These are phyloP conservation scores for Cercospora janseana DNA, from an alignment of 2,329 filamentous ascomycete genomes.

Conservation along the genomic window DNA sequence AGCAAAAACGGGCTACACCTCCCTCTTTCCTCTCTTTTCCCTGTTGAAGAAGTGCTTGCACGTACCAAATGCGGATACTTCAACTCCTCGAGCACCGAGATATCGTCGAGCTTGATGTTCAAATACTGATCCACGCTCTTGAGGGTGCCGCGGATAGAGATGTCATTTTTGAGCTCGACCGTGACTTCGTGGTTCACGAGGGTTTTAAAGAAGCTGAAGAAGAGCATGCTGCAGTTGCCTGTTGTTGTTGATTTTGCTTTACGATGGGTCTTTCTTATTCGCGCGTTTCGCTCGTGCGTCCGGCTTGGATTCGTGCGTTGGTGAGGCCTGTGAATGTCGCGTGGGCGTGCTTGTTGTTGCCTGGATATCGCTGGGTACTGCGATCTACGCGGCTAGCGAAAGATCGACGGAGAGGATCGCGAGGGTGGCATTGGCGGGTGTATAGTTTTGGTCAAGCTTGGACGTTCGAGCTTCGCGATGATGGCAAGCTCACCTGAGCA, in stretches of 20 bases:
- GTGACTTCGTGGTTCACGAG: conserved; percentile 90
- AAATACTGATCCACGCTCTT: conserved; percentile 99
- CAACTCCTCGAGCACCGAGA: conserved; percentile 85
- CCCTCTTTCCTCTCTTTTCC: neutral
- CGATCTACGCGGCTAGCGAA: too few species aligned
- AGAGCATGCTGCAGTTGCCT: conserved; percentile 20
- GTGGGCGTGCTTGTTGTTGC: too few species aligned
- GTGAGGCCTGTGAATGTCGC: too few species aligned
- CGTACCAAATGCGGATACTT: conserved; percentile 88
- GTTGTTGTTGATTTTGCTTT: too few species aligned
- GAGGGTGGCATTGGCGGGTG: too few species aligned
- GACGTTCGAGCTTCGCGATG: too few species aligned
- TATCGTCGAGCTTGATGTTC: conserved; percentile 98
- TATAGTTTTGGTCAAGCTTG: too few species aligned
- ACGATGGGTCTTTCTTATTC: neutral
- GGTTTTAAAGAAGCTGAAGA: conserved; percentile 32
- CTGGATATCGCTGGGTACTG: too few species aligned
- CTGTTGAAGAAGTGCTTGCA: conserved; percentile 14
- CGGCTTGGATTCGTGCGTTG: too few species aligned
- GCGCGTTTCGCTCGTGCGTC: neutral
- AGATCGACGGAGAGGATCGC: too few species aligned
- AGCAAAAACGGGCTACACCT: neutral
- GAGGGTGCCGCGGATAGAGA: conserved; percentile 89
- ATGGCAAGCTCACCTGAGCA: too few species aligned
- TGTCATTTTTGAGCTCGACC: conserved; percentile 99